Conservation (phyloP, 2,329 filamentous ascomycete species). For the Teratosphaeria gauchensis region DNA sequence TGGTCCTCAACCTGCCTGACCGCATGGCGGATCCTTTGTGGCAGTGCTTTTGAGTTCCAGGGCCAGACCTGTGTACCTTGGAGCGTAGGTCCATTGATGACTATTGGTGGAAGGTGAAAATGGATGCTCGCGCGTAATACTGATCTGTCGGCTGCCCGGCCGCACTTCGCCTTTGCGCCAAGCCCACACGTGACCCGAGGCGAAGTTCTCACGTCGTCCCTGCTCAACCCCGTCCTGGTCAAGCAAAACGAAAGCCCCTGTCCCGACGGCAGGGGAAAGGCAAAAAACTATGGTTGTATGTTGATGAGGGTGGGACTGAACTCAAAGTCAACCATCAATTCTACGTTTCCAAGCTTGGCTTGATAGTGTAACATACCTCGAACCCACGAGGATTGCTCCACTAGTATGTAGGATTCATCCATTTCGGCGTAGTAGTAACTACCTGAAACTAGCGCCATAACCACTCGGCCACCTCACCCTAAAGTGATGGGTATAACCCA, state of each 20-base stretch:
- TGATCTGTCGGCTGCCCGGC: neutral
- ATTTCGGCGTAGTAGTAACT: constrained; percentile 1
- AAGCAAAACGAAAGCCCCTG: neutral
- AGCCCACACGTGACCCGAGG: neutral
- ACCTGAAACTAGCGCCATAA: constrained; percentile 5
- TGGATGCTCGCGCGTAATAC: no score
- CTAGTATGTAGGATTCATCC: constrained; percentile 1
- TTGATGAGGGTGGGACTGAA: neutral
- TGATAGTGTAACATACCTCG: neutral
- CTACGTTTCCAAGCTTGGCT: neutral
- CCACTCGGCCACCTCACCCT: constrained; percentile 2
- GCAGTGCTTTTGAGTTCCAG: no score
- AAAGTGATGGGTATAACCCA: no score
- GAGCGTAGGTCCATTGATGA: no score
- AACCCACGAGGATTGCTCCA: constrained; percentile 6
- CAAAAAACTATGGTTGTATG: neutral
- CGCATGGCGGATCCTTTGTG: no score
- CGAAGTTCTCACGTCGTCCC: neutral
- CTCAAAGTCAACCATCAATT: neutral
- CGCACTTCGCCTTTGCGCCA: neutral
- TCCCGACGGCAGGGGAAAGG: neutral
- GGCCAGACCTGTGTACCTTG: no score
- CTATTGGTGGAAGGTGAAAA: no score
- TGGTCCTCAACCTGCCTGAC: no score
- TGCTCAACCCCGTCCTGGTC: neutral